These are phyloP conservation scores for Verticillium zaregamsianum DNA, from an alignment of 2,329 filamentous ascomycete species.

Conservation along the genomic window DNA sequence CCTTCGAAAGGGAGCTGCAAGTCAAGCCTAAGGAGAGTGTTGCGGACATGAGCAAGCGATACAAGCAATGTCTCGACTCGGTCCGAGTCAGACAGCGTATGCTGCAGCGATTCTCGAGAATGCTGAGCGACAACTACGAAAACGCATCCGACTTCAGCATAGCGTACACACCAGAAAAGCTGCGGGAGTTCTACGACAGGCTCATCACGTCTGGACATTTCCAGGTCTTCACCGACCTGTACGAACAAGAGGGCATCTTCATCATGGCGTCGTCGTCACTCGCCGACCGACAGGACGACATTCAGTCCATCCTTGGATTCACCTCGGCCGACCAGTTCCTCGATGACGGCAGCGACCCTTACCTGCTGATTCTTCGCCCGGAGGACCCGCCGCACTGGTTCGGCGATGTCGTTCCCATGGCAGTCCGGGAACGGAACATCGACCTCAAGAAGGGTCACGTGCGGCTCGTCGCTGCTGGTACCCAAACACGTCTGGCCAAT, in stretches of 20 bases:
- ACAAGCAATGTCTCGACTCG: constrained; percentile 92
- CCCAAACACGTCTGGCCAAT: constrained; percentile 70
- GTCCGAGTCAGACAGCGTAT: constrained; percentile 95
- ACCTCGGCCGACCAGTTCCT: constrained; percentile 50
- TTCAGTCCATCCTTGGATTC: constrained; percentile 79
- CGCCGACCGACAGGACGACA: constrained; percentile 70
- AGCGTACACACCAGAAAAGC: constrained; percentile 60
- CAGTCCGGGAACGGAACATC: constrained; percentile 71
- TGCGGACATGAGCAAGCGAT: constrained; percentile 91
- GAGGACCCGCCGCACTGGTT: constrained; percentile 79
- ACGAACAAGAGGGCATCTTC: constrained; percentile 72
- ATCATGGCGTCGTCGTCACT: constrained; percentile 82
- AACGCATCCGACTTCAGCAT: constrained; percentile 96
- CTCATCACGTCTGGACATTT: constrained; percentile 83
- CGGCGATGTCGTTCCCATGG: constrained; percentile 67
- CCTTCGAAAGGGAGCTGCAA: constrained; percentile 89
- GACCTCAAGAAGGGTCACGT: constrained; percentile 85
- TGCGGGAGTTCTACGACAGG: constrained; percentile 75
- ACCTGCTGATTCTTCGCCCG: constrained; percentile 79
- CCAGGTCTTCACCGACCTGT: constrained; percentile 67
- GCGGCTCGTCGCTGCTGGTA: constrained; percentile 83
- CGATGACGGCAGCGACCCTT: constrained; percentile 75
- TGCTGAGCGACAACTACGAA: constrained; percentile 89
- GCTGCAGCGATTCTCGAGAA: constrained; percentile 89
- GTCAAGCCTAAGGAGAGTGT: constrained; percentile 78